Evolutionary conservation across 768 basidiomycete species (phyloP), one percentile per base, ranked within the genome.

Genomic region (Termitomyces heimii): DNA sequence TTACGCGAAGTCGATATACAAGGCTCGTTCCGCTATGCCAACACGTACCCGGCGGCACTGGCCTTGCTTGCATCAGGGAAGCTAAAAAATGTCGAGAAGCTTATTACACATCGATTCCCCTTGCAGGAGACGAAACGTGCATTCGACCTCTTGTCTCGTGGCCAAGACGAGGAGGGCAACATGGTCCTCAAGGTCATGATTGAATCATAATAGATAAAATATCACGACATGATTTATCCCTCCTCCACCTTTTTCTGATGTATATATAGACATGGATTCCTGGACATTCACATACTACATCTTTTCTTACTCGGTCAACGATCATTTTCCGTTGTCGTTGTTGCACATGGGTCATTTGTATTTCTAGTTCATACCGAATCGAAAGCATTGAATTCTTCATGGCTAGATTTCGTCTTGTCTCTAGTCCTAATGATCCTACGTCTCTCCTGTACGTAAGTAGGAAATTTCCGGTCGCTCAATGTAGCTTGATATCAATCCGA

Each of bases 181-280:
- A 78, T 95, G 76, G 91, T 97, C 35, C 78, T 98, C 68, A 98
- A 98, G 77, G 82, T 96, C 56, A 86, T 97, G 82, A 82, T 98
- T 55, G 84, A 76, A 18, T 65, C 76, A 49, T 72, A 68, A 67
- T 70, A 56, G 66, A 26, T 22, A 22, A 53, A 4, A 26, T 37
- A 29, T 54, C 53, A 28, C 10, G 24, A 32, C 22, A 28, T 55
- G n/a, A 46, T 31, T 45, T 40, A 40, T 45, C 51, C 35, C 40
- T 1, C 34, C 40, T 9, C 43, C 34, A 5, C 32, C 37, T 24
- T 26, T 18, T 18, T 4, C 18, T 28, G 8, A 32, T 54, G 22
- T 46, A 43, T 57, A 43, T 24, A 45, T 53, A 56, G 55, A 56
- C 49, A 35, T 50, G 55, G 50, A 45, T 42, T n/a, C 28, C 37